These are phyloP conservation scores for Multifurca ochricompacta DNA, from an alignment of 768 basidiomycete species.

Conservation along the genomic window DNA sequence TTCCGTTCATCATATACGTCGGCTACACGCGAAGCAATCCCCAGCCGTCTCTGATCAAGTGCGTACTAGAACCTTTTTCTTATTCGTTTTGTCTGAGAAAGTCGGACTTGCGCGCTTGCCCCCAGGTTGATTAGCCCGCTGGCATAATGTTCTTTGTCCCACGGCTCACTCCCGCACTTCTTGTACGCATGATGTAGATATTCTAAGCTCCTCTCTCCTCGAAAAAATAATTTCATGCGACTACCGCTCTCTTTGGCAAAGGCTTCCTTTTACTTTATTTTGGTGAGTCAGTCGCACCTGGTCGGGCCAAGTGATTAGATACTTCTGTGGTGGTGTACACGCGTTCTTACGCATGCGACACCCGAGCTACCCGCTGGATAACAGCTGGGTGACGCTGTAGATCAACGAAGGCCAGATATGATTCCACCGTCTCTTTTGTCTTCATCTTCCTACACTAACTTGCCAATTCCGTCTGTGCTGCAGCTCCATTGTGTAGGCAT, in stretches of 20 bases:
- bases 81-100: neutral
- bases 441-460: neutral
- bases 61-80: conserved; percentile 29
- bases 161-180: conserved; percentile 26
- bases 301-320: conserved; percentile 18
- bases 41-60: conserved; percentile 95
- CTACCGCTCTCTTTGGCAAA: neutral
- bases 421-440: conserved; percentile 25
- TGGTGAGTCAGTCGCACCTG: conserved; percentile 3
- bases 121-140: conserved; percentile 92
- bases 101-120: conserved; percentile 1
- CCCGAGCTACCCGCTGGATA: conserved; percentile 37
- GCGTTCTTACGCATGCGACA: conserved; percentile 44
- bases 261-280: neutral
- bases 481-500: neutral
- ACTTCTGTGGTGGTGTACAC: conserved; percentile 18
- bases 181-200: conserved; percentile 11
- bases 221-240: conserved; percentile 14
- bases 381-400: conserved; percentile 43
- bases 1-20: conserved; percentile 92
- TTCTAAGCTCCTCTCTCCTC: conserved; percentile 2
- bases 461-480: neutral
- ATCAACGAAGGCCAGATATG: conserved; percentile 88
- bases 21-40: conserved; percentile 91
- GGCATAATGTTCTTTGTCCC: conserved; percentile 44